Conservation (phyloP, 495 filamentous ascomycete species). For the Lasiosphaeriaceae sp. region DNA sequence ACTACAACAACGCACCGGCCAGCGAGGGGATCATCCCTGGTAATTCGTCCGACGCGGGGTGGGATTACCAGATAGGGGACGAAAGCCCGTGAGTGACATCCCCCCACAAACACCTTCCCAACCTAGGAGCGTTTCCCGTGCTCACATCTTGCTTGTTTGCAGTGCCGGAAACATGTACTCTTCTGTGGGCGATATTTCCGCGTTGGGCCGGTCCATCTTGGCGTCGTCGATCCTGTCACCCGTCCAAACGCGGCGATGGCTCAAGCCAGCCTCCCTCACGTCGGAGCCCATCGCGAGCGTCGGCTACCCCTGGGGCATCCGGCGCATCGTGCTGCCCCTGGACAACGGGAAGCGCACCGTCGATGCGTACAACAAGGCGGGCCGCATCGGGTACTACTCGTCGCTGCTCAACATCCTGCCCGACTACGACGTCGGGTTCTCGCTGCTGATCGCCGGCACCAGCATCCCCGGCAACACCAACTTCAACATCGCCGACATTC, state of each 20-base stretch:
- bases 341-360: slow-evolving; percentile 45
- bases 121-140: not conserved
- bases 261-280: slow-evolving; percentile 51
- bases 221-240: slow-evolving; percentile 42
- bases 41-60: slow-evolving; percentile 16
- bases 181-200: slow-evolving; percentile 46
- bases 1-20: slow-evolving; percentile 29
- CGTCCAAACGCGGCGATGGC: slow-evolving; percentile 49
- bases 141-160: slow-evolving; percentile 8
- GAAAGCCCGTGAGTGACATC: slow-evolving; percentile 31
- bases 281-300: slow-evolving; percentile 43
- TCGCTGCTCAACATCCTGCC: slow-evolving; percentile 45
- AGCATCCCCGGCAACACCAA: slow-evolving; percentile 48
- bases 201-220: slow-evolving; percentile 53
- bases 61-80: slow-evolving; percentile 40
- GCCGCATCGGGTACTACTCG: slow-evolving; percentile 44
- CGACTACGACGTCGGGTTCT: slow-evolving; percentile 49
- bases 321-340: slow-evolving; percentile 29
- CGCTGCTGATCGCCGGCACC: slow-evolving; percentile 30
- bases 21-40: slow-evolving; percentile 33
- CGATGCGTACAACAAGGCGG: slow-evolving; percentile 50
- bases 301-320: slow-evolving; percentile 58
- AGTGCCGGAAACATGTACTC: slow-evolving; percentile 58
- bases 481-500: slow-evolving; percentile 40
- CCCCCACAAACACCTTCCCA: not conserved